phyloP scores from a whole-genome alignment of 2,329 filamentous ascomycete species.

The Ilyonectria robusta region DNA sequence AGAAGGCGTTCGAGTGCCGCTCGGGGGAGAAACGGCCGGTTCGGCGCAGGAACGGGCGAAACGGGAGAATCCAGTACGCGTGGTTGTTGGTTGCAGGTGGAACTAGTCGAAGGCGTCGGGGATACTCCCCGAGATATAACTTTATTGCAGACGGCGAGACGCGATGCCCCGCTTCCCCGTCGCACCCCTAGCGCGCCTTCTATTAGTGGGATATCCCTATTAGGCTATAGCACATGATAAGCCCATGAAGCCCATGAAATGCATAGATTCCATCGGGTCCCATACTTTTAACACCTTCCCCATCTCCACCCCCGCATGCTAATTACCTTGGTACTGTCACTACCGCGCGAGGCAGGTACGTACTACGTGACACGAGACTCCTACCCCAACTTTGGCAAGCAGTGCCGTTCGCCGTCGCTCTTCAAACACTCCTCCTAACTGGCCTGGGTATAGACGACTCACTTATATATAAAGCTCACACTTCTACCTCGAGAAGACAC shows the following conservation, averaged over 20 bases:
- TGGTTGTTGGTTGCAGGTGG: background rate
- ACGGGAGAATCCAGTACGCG: background rate
- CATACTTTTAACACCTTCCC: background rate
- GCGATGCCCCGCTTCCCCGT: no score
- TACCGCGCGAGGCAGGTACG: no score
- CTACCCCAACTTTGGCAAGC: no score
- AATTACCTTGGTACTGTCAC: background rate
- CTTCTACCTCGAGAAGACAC: background rate
- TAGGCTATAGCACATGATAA: no score
- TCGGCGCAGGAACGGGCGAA: constrained; percentile 3
- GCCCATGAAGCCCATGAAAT: no score
- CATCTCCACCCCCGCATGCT: background rate
- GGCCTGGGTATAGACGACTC: background rate
- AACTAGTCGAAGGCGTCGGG: background rate
- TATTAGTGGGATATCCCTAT: no score
- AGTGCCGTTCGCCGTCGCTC: no score
- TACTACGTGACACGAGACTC: no score
- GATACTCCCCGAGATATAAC: constrained; percentile 3
- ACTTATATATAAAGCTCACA: background rate
- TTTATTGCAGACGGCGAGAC: background rate
- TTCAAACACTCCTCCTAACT: no score
- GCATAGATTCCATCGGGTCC: no score
- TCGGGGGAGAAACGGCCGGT: background rate
- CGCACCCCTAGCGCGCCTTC: no score
- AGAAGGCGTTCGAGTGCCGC: background rate